phyloP scores from a whole-genome alignment of 2,329 filamentous ascomycete species.

The Daldinia sp. region DNA sequence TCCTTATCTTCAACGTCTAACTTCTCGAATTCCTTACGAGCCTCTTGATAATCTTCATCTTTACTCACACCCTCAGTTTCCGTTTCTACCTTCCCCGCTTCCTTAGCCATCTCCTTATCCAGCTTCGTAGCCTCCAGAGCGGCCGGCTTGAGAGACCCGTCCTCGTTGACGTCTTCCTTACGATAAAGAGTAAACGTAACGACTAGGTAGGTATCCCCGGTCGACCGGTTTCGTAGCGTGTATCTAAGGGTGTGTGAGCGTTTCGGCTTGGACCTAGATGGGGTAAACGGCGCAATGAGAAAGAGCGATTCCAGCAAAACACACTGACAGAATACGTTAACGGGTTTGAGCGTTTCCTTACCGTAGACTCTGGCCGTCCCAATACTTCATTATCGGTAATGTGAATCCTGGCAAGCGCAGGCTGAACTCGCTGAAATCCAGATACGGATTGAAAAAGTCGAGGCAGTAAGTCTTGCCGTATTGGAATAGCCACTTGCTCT shows the following conservation, averaged over 20 bases:
- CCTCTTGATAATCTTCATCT: conserved; percentile 49
- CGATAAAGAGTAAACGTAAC: conserved; percentile 81
- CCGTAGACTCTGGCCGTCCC: conserved; percentile 81
- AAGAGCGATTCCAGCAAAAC: conserved; percentile 24
- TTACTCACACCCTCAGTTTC: conserved; percentile 30
- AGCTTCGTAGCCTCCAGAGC: conserved; percentile 47
- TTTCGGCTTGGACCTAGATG: conserved; percentile 51
- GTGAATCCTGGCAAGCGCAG: conserved; percentile 77
- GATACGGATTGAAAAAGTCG: conserved; percentile 88
- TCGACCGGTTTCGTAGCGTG: conserved; percentile 82
- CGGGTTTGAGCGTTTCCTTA: conserved; percentile 54
- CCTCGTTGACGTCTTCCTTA: conserved; percentile 69
- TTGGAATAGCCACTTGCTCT: conserved; percentile 63
- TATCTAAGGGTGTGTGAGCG: conserved; percentile 90
- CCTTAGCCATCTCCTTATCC: conserved; percentile 40
- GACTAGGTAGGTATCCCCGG: conserved; percentile 79
- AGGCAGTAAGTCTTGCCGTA: conserved; percentile 61
- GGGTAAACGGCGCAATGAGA: conserved; percentile 37
- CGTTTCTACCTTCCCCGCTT: conserved; percentile 39
- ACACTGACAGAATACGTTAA: conserved; percentile 45
- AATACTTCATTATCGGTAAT: conserved; percentile 77
- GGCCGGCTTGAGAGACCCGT: conserved; percentile 60
- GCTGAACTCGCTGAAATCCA: conserved; percentile 82
- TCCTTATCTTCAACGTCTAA: conserved; percentile 30
- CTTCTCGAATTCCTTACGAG: conserved; percentile 49